Evolutionary conservation across 2,329 filamentous ascomycete species (phyloP), one percentile per base, ranked within the genome.

Genomic region (Monilinia vaccinii-corymbosi): DNA sequence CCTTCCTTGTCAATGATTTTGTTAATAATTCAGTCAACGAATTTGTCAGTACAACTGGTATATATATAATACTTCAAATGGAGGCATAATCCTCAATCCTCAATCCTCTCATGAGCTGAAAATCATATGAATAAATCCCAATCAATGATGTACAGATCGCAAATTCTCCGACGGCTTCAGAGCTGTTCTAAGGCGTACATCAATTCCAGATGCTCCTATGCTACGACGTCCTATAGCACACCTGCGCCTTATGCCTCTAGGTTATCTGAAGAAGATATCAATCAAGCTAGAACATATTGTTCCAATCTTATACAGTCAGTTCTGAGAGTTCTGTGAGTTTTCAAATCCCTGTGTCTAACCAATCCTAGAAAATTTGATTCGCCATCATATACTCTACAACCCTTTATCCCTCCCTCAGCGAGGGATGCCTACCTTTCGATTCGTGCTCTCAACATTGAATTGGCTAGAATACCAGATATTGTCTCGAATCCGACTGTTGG

Each of bases 361-460:
- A 25, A 34, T 34, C n/a, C 21, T 67, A 95, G 91, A 73, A 87
- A 87, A 73, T 91, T 91, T 74, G 94, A 99, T 74, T 87, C 91
- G 59, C 89, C 95, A 64, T 91, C 94, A 18, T 90, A 91, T 72
- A 82, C 94, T 40, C 84, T 97, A 62, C 86, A 89, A 64, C 87
- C 89, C 63, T 96, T 97, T 75, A 82, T 97, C 63, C 91, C 91
- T 1, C 78, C 78, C 3, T 80, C 86, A 34, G 81, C 87, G 14
- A 86, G 85, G 69, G 86, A 95, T 74, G 87, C 90, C 66, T 97
- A 97, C 75, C 83, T 96, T 67, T 91, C 92, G 61, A 84, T 99
- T 61, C 89, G 93, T 64, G 88, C 92, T 55, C 85, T 99, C 73
- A 99, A 99, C 72, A 82, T 97, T 69, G 93, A 97, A 73, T 83